Evolutionary conservation across 306 rosid genomes (phyloP).

Genomic region (Corylus heterophylla): DNA sequence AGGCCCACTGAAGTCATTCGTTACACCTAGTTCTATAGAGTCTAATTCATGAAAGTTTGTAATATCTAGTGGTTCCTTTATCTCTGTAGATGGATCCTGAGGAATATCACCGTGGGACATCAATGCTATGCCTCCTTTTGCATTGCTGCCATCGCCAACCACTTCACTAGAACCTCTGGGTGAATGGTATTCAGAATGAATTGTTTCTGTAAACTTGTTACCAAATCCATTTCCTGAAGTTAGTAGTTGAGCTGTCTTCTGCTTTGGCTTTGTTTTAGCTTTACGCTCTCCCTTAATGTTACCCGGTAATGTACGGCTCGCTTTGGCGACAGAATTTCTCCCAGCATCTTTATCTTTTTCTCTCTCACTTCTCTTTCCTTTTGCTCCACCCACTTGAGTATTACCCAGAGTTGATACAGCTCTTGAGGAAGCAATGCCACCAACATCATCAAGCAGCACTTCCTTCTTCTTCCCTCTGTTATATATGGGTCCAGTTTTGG

Average conservation of each 20-base stretch:
- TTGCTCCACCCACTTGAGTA: slow-evolving; percentile 55
- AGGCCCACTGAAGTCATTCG: slow-evolving; percentile 52
- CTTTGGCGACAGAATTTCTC: slow-evolving; percentile 50
- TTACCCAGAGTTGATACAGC: slow-evolving; percentile 47
- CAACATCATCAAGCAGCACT: slow-evolving; percentile 74
- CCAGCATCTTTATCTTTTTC: slow-evolving; percentile 60
- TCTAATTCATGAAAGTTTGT: slow-evolving; percentile 61
- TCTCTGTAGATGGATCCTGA: slow-evolving; percentile 37
- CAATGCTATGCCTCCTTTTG: slow-evolving; percentile 39
- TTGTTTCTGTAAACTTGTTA: slow-evolving; percentile 40
- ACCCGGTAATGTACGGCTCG: slow-evolving; percentile 48
- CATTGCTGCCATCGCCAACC: slow-evolving; percentile 30
- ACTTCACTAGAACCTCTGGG: slow-evolving; percentile 42
- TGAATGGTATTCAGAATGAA: slow-evolving; percentile 37
- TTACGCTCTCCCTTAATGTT: slow-evolving; percentile 63
- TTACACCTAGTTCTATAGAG: slow-evolving; percentile 61
- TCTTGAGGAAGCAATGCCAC: slow-evolving; percentile 53
- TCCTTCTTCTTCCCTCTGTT: slow-evolving; percentile 77
- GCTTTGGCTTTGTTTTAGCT: slow-evolving; percentile 76
- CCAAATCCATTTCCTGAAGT: slow-evolving; percentile 56
- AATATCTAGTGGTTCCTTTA: slow-evolving; percentile 44
- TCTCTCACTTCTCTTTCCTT: slow-evolving; percentile 80
- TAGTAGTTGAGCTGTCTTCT: slow-evolving; percentile 57
- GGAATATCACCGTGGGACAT: slow-evolving; percentile 21
- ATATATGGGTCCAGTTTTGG: slow-evolving; percentile 54